Percentiles rank a stretch among this genome's conserved stretches.
Evolutionary conservation across 176 grass and related monocot species (phyloP).

Genomic region (Guadua angustifolia): DNA sequence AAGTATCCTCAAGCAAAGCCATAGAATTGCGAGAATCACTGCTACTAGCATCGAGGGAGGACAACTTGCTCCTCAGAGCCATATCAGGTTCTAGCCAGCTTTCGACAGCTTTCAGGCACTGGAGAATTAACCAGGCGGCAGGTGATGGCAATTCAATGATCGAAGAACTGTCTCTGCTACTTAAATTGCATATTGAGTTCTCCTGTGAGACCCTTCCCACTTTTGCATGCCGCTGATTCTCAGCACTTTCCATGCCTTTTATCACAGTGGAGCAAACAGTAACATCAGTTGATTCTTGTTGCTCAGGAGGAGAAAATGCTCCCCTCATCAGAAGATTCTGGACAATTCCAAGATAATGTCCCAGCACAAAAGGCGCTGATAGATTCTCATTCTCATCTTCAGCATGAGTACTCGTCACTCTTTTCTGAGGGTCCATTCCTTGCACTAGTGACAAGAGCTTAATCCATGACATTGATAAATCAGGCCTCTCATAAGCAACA

Average conservation of each 20-base stretch:
- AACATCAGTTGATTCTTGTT: constrained; percentile 73
- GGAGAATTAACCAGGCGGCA: constrained; percentile 67
- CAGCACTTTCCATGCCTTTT: constrained; percentile 60
- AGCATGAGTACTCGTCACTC: constrained; percentile 71
- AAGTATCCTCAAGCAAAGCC: constrained; percentile 55
- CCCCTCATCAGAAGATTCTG: constrained; percentile 82
- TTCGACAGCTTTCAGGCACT: constrained; percentile 87
- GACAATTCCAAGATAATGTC: constrained; percentile 71
- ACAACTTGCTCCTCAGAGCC: constrained; percentile 51
- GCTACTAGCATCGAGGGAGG: constrained; percentile 49
- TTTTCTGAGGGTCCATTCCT: constrained; percentile 92
- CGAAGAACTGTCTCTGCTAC: constrained; percentile 37
- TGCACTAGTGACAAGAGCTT: constrained; percentile 80
- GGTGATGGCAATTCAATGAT: constrained; percentile 49
- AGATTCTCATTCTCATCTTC: constrained; percentile 96
- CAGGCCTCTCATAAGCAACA: constrained; percentile 80
- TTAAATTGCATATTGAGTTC: constrained; percentile 48
- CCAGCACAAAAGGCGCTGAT: constrained; percentile 70
- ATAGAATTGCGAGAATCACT: constrained; percentile 45
- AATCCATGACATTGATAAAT: constrained; percentile 85
- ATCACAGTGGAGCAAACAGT: constrained; percentile 59
- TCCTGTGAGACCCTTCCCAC: constrained; percentile 80
- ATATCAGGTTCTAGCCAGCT: constrained; percentile 69
- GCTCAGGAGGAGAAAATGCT: constrained; percentile 66
- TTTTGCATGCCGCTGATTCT: constrained; percentile 85